These are phyloP conservation scores for Phytophthora pistaciae DNA, from an alignment of 352 stramenopile genomes.

Conservation along the genomic window DNA sequence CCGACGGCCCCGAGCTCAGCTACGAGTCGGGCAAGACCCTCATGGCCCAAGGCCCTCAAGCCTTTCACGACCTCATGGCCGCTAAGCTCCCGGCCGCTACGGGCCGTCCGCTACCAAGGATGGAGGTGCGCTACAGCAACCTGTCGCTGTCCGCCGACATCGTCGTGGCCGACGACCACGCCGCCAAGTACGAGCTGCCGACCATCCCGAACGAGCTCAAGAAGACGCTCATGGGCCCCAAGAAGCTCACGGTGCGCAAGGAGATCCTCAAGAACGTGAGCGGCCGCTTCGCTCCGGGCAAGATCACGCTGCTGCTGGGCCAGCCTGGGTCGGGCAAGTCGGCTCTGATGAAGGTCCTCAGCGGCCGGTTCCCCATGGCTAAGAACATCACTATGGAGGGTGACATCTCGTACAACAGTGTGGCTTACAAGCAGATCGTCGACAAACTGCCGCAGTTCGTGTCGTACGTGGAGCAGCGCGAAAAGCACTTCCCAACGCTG, in stretches of 20 bases:
- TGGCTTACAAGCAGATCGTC: slow-evolving; percentile 4
- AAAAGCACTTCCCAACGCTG: slow-evolving; percentile 59
- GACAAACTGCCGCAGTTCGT: slow-evolving; percentile 39
- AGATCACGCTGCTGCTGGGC: slow-evolving; percentile 22
- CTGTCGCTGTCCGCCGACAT: slow-evolving; percentile 4
- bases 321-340: slow-evolving; percentile 25
- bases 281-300: slow-evolving; percentile 21
- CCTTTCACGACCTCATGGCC: slow-evolving; percentile 2
- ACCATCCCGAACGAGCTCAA: slow-evolving; percentile 4
- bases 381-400: slow-evolving; percentile 24
- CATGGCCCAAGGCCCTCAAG: not conserved
- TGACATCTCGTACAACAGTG: slow-evolving; percentile 17
- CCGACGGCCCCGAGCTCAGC: not conserved
- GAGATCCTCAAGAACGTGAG: slow-evolving; percentile 23
- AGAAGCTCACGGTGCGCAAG: slow-evolving; percentile 14
- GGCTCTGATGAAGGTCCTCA: slow-evolving; percentile 42
- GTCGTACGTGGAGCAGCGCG: slow-evolving; percentile 54
- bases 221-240: slow-evolving; percentile 3
- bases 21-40: slow-evolving; percentile 5
- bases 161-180: slow-evolving; percentile 6
- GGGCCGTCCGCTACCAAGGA: not conserved
- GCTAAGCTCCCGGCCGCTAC: not conserved
- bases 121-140: slow-evolving; percentile 6
- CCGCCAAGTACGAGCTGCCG: slow-evolving; percentile 6
- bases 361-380: slow-evolving; percentile 23